Evolutionary conservation across 108 stramenopile species (phyloP).

Genomic region (Fistulifera solaris): DNA sequence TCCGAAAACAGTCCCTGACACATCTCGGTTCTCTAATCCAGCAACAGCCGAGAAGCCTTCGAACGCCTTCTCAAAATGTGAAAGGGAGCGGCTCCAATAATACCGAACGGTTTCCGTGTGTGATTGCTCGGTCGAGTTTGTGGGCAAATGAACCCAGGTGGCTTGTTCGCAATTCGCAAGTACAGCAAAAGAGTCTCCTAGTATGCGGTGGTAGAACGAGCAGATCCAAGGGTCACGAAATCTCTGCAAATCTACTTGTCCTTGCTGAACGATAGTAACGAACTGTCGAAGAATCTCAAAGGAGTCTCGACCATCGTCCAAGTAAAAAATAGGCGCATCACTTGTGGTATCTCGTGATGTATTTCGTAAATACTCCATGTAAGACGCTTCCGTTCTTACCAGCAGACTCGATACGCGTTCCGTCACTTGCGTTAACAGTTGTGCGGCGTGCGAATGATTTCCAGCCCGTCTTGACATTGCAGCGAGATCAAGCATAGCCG

Average conservation of each 20-base stretch:
- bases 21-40: too few species aligned
- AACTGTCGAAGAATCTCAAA: constrained; percentile 18
- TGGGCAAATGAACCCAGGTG: not conserved
- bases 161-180: constrained; percentile 23
- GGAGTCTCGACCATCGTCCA: constrained; percentile 13
- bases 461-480: constrained; percentile 10
- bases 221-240: constrained; percentile 20
- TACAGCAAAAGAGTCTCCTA: constrained; percentile 29
- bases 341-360: not conserved
- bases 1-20: too few species aligned
- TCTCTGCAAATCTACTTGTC: constrained; percentile 10
- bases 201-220: constrained; percentile 22
- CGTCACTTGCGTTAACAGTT: constrained; percentile 8
- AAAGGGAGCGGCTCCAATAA: too few species aligned
- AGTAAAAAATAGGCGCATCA: constrained; percentile 1
- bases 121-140: too few species aligned
- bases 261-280: constrained; percentile 12
- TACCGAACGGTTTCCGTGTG: too few species aligned
- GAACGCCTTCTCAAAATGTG: too few species aligned
- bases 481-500: constrained; percentile 30
- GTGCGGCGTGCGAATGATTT: constrained; percentile 7
- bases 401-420: constrained; percentile 15
- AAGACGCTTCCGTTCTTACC: constrained; percentile 15
- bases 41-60: too few species aligned
- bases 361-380: constrained; percentile 9